Evolutionary conservation across 225 moss, liverwort and hornwort species (phyloP), one percentile per base, ranked within the genome.

Genomic region (Pseudoscleropodium purum): DNA sequence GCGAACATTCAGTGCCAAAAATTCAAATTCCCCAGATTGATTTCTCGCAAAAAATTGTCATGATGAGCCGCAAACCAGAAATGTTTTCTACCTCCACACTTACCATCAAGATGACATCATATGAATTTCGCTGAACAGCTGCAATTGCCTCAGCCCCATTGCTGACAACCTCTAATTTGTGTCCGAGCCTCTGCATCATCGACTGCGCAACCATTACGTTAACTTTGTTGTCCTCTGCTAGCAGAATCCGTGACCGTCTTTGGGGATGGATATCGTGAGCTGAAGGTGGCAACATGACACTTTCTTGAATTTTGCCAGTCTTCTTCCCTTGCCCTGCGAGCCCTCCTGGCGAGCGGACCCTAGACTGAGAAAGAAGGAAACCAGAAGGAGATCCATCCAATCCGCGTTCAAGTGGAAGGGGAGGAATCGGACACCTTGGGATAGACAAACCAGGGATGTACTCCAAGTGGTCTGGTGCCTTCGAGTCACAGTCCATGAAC

Each of bases 41-140:
- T 85, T 85, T 85, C 85, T 60, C 27, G 82, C 81, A 75, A 61
- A 43, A 57, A 57, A 70, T 62, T 66, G 37, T 21, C 72, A 79
- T 77, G 45, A 52, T 72, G 70, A 89, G 56, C 69, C 37, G 16
- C 33, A 70, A 82, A 86, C 69, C 63, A 83, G 77, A 39, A 52
- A 29, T 57, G 25, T 75, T 67, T 82, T 75, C 82, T 77, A 82
- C 30, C 41, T 62, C 37, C 27, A n/a, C 84, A 81, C 94, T 88
- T 95, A 97, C 96, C 97, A 97, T 97, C 90, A 97, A 92, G 60
- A 97, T 92, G 24, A 96, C 88, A 85, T 97, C 97, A 89, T 95
- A 93, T 13, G 84, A 89, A 69, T 87, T 93, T 88, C 81, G 92
- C 90, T 92, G 90, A 85, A 96, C 89, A 65, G 97, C 97, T 83